These are phyloP conservation scores for Geotrichum citri-aurantii DNA, from an alignment of 1,139 yeast genomes.

Conservation along the genomic window DNA sequence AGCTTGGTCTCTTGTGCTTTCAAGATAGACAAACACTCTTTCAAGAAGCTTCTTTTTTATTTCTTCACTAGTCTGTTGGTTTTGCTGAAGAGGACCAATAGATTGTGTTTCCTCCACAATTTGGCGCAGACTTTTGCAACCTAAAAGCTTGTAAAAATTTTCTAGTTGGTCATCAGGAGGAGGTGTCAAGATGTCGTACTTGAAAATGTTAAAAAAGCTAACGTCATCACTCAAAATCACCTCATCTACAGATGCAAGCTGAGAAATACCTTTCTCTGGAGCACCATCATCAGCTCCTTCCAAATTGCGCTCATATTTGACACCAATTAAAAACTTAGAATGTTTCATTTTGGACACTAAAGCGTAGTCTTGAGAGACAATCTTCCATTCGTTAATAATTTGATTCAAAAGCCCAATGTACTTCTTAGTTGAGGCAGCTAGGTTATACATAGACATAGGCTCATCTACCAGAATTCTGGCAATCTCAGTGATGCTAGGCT, in stretches of 20 bases:
- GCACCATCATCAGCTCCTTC: conserved; percentile 12
- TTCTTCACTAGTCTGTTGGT: conserved; percentile 10
- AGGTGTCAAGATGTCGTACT: conserved; percentile 32
- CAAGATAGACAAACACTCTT: conserved; percentile 34
- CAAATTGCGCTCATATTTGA: conserved; percentile 19
- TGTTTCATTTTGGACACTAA: conserved; percentile 31
- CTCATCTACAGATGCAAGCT: conserved; percentile 30
- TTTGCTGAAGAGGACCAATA: conserved; percentile 23
- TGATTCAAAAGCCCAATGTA: conserved; percentile 30
- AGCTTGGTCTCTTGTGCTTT: conserved; percentile 26
- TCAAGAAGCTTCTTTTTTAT: conserved; percentile 22
- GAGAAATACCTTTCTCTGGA: conserved; percentile 13
- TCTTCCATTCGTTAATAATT: conserved; percentile 30
- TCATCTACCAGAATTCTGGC: conserved; percentile 30
- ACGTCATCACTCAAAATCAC: conserved; percentile 39
- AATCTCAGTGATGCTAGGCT: conserved; percentile 35
- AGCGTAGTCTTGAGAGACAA: conserved; percentile 22
- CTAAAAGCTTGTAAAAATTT: conserved; percentile 32
- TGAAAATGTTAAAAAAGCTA: conserved; percentile 36
- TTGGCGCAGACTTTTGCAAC: conserved; percentile 28
- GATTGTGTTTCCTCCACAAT: conserved; percentile 25
- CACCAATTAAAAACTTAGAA: conserved; percentile 33
- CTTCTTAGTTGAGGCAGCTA: conserved; percentile 26
- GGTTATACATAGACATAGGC: conserved; percentile 31
- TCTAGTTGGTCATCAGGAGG: conserved; percentile 36